These are phyloP conservation scores for Tephrocybe sp. DNA, from an alignment of 768 basidiomycete genomes.

Conservation along the genomic window DNA sequence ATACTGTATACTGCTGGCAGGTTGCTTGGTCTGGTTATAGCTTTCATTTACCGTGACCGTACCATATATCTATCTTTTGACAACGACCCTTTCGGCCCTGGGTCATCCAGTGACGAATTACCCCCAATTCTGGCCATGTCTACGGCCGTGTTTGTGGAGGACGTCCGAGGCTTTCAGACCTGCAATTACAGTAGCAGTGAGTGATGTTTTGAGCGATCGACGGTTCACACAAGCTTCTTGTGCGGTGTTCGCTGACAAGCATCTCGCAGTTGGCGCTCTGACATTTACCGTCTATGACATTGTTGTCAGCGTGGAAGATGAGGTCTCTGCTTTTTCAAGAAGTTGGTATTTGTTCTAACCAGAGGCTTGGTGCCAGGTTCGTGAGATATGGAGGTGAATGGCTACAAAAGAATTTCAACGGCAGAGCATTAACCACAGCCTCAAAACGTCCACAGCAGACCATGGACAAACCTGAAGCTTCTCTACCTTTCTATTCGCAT, in stretches of 20 bases:
- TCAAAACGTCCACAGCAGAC: constrained; percentile 10
- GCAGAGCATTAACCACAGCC: neutral
- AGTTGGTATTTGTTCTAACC: neutral
- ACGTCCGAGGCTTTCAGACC: constrained; percentile 18
- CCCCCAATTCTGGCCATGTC: neutral
- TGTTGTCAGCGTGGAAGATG: constrained; percentile 16
- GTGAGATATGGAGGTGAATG: constrained; percentile 23
- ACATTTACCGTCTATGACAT: constrained; percentile 23
- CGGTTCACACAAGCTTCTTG: neutral
- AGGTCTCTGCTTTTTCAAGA: constrained; percentile 11
- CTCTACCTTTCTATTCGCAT: constrained; percentile 22
- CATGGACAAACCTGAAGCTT: constrained; percentile 21
- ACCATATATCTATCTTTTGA: too few species aligned
- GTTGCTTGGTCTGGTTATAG: too few species aligned
- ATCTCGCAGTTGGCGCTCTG: constrained; percentile 22
- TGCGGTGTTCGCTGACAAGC: neutral
- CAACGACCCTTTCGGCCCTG: too few species aligned
- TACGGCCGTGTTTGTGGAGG: constrained; percentile 1
- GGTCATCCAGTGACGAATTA: neutral
- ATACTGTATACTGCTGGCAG: too few species aligned
- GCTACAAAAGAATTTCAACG: neutral
- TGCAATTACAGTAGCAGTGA: constrained; percentile 26
- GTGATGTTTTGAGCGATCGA: constrained; percentile 2
- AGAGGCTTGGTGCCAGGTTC: constrained; percentile 10
- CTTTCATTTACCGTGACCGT: too few species aligned